Percentiles rank a stretch among this genome's conserved stretches.
These are phyloP conservation scores for Aspergillus fumigatiaffinis DNA, from an alignment of 2,329 filamentous ascomycete genomes.

Conservation along the genomic window DNA sequence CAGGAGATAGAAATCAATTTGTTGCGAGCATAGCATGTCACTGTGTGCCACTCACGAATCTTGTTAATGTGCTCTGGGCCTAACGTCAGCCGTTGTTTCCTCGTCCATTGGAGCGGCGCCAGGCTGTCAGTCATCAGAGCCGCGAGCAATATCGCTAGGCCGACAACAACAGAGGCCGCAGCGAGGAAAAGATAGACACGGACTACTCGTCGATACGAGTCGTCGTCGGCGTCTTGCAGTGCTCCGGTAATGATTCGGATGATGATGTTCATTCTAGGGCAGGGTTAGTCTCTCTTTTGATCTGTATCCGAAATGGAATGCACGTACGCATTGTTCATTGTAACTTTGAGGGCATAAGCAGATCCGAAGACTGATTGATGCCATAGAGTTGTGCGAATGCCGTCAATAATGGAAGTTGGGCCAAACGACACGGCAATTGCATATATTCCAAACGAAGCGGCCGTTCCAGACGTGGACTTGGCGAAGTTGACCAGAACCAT, in stretches of 20 bases:
- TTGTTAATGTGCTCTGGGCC: constrained; percentile 43
- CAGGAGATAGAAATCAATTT: constrained; percentile 40
- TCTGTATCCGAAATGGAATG: not conserved
- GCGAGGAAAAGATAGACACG: constrained; percentile 56
- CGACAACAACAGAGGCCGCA: constrained; percentile 47
- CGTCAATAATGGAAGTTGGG: constrained; percentile 58
- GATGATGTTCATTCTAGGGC: constrained; percentile 56
- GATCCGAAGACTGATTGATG: constrained; percentile 58
- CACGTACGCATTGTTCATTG: constrained; percentile 55
- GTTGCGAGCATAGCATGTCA: constrained; percentile 36
- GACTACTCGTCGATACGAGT: constrained; percentile 54
- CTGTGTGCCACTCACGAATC: constrained; percentile 42
- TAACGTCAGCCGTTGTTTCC: constrained; percentile 48
- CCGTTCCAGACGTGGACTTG: constrained; percentile 48
- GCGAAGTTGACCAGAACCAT: constrained; percentile 56
- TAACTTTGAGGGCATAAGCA: constrained; percentile 58
- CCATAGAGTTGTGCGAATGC: constrained; percentile 58
- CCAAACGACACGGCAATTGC: constrained; percentile 55
- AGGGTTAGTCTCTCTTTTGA: not conserved
- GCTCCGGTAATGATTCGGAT: constrained; percentile 55
- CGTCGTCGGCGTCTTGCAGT: constrained; percentile 55
- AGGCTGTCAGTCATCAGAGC: constrained; percentile 43
- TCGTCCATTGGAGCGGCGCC: constrained; percentile 54
- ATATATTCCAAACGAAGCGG: constrained; percentile 58
- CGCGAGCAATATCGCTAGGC: constrained; percentile 36